A percentile compares a stretch with the other conserved stretches of the same genome.
Conservation (phyloP, 768 basidiomycete genomes). For the Leccinum disarticulatum region DNA sequence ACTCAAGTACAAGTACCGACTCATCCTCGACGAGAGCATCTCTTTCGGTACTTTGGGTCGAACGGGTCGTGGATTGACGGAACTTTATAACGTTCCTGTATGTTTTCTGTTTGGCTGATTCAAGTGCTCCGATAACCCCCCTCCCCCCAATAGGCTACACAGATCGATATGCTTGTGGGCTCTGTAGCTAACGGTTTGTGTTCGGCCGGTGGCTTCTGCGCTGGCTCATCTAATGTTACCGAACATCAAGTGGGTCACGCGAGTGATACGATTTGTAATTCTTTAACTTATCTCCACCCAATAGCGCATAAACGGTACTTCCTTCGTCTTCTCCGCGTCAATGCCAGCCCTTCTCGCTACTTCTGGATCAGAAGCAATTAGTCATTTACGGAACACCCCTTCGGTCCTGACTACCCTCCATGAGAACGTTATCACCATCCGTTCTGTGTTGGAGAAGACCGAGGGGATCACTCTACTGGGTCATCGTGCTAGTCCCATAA, state of each 20-base stretch:
- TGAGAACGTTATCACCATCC: constrained; percentile 77
- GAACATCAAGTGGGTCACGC: constrained; percentile 71
- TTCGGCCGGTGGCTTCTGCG: constrained; percentile 92
- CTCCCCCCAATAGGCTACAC: constrained; percentile 60
- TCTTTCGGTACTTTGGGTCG: constrained; percentile 93
- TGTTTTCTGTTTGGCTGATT: constrained; percentile 25
- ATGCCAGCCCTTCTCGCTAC: constrained; percentile 90
- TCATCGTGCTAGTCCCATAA: constrained; percentile 81
- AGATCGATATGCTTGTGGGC: constrained; percentile 94
- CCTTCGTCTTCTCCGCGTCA: constrained; percentile 95
- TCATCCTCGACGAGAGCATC: constrained; percentile 91
- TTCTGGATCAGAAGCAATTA: constrained; percentile 83
- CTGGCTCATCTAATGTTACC: constrained; percentile 77
- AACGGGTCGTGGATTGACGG: constrained; percentile 93
- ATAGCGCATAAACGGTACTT: constrained; percentile 92
- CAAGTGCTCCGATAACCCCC: background rate
- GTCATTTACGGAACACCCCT: constrained; percentile 72
- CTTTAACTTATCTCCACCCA: background rate
- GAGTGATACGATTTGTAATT: background rate
- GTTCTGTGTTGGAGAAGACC: constrained; percentile 76
- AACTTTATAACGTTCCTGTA: constrained; percentile 91
- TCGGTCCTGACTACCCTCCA: constrained; percentile 74
- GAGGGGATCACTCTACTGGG: constrained; percentile 84
- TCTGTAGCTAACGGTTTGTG: constrained; percentile 83
- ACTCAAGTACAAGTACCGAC: constrained; percentile 90